A percentile compares a stretch with the other conserved stretches of the same genome.
These are phyloP conservation scores for Cercospora zeina DNA, from an alignment of 2,329 filamentous ascomycete genomes.

Conservation along the genomic window DNA sequence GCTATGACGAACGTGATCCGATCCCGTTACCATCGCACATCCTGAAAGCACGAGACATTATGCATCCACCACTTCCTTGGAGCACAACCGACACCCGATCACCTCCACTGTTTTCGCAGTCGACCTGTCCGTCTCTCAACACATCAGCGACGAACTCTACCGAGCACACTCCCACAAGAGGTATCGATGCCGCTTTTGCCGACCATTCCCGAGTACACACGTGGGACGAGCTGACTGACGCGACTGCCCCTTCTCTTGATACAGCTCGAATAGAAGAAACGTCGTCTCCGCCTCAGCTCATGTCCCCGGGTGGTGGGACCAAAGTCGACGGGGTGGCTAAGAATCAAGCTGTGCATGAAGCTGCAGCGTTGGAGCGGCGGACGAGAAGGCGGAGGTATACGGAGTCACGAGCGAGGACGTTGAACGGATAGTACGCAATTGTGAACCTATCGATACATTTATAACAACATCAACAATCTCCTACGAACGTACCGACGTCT, in stretches of 20 bases:
- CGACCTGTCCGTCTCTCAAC: conserved; percentile 16
- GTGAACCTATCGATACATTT: not conserved
- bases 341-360: conserved; percentile 29
- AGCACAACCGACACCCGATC: not conserved
- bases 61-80: conserved; percentile 3
- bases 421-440: not conserved
- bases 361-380: conserved; percentile 29
- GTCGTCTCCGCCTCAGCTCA: conserved; percentile 3
- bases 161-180: not conserved
- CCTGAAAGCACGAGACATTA: conserved; percentile 20
- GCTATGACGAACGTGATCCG: not conserved
- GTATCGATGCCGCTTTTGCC: not conserved
- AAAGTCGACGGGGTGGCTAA: conserved; percentile 26
- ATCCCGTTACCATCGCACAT: conserved; percentile 24
- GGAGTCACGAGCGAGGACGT: not conserved
- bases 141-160: not conserved
- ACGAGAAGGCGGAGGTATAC: conserved; percentile 20
- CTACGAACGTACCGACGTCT: not conserved
- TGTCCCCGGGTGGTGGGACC: conserved; percentile 14
- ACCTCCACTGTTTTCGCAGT: conserved; percentile 23
- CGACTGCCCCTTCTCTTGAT: conserved; percentile 1
- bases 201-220: not conserved
- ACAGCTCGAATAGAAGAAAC: not conserved
- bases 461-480: not conserved
- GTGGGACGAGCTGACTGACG: conserved; percentile 5